These are phyloP conservation scores for Xylaria sp. DNA, from an alignment of 2,329 filamentous ascomycete genomes.

Conservation along the genomic window DNA sequence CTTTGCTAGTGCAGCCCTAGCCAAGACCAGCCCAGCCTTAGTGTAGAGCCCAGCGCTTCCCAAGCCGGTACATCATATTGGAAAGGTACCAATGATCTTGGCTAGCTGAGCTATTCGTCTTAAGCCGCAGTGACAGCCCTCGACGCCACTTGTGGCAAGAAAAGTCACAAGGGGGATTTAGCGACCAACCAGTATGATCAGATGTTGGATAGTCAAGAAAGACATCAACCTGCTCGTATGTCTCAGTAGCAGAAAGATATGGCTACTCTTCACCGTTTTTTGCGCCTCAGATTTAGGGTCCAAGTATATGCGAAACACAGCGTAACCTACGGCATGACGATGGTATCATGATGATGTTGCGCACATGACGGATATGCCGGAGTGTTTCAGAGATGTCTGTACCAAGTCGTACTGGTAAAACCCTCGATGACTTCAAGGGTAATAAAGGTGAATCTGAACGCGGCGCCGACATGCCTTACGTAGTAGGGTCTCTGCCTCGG, in stretches of 20 bases:
- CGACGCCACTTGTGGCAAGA: conserved; percentile 15
- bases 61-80: neutral
- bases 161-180: conserved; percentile 5
- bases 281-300: neutral
- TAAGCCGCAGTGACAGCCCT: neutral
- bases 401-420: neutral
- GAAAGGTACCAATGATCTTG: neutral
- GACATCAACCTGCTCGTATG: neutral
- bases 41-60: neutral
- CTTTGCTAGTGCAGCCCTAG: conserved; percentile 7
- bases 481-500: neutral
- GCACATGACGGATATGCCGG: neutral
- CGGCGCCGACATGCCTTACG: neutral
- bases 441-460: neutral
- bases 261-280: neutral
- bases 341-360: too few relatives aligned
- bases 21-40: neutral
- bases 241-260: neutral
- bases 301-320: neutral
- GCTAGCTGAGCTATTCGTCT: conserved; percentile 8
- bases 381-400: neutral
- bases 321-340: neutral
- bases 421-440: neutral
- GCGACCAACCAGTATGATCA: neutral
- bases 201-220: neutral